Base-by-base conservation (phyloP, 1,284 basidiomycete species). In the Trichosporon coremiiforme region DNA sequence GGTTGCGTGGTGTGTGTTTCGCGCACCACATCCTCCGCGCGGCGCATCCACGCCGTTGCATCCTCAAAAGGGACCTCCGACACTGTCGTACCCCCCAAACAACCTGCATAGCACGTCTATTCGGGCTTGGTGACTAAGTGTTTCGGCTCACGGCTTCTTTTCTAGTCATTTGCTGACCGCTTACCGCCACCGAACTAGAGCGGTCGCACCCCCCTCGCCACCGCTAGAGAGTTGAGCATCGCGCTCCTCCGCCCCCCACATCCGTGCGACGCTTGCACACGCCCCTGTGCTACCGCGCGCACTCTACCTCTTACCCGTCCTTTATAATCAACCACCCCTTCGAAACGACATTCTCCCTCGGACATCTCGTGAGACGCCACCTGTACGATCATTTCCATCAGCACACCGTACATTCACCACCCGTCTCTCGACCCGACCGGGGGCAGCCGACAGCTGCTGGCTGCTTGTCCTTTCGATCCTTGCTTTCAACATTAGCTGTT, bases 181-280 rank as follows among this genome's bases (percentile, higher is more conserved):
- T 35, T 25, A 50, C 64, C 64, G 22, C 64, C 38, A 47, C 64
- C 38, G 29, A 25, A 45, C 45, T 33, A 65, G 35, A 17, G 63
- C n/a, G 63, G 36, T 45, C 13, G 57, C 57, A 62, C 1, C 29
- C 33, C 29, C 64, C 50, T 45, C 13, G 45, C 62, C 57, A 50
- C 65, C 64, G 68, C 68, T 65, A 66, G 68, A 53, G 57, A 66
- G 68, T 70, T 66, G 68, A 70, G 68, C 68, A 70, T 45, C 36
- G 68, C 65, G 68, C 68, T 70, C 68, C 68, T 70, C 68, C 57
- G 55, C 68, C 55, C 57, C 36, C 33, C 57, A n/a, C 57, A 25
- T 25, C 25, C 31, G 31, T 62, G 57, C 31, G 57, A 33, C 17
- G 57, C 57, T 62, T 33, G 22, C 57, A 9, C 31, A 5, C 57